phyloP scores from a whole-genome alignment of 345 rosid species.

The Nasturtium officinale region DNA sequence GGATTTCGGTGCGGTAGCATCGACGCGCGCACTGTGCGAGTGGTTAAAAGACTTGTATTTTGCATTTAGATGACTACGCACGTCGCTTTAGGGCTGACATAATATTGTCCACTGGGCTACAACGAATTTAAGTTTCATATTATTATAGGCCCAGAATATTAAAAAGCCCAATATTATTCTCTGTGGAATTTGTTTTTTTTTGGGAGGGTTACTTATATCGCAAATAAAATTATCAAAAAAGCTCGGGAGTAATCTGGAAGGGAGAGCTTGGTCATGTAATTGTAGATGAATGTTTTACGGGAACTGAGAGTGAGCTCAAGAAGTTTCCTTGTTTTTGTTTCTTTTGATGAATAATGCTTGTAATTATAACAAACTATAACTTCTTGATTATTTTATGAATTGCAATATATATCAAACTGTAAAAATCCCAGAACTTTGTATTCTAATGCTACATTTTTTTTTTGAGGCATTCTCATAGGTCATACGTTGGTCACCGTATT shows the following conservation, averaged over 20 bases:
- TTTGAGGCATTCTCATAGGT: too few species aligned
- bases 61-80: neutral
- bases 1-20: neutral
- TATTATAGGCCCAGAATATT: neutral
- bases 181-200: neutral
- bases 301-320: too few species aligned
- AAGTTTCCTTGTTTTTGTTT: too few species aligned
- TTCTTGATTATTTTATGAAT: too few species aligned
- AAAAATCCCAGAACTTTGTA: too few species aligned
- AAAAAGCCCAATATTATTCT: neutral
- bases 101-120: constrained; percentile 1
- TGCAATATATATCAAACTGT: too few species aligned
- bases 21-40: neutral
- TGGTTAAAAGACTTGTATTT: neutral
- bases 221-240: neutral
- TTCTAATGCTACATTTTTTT: too few species aligned
- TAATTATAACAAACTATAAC: too few species aligned
- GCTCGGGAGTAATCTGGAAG: neutral
- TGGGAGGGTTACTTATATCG: neutral
- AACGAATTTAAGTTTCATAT: neutral
- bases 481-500: too few species aligned
- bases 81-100: neutral
- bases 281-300: too few species aligned
- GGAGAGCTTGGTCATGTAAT: too few species aligned
- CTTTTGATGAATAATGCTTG: too few species aligned